phyloP scores from a whole-genome alignment of 768 basidiomycete genomes.

The Postia placenta region DNA sequence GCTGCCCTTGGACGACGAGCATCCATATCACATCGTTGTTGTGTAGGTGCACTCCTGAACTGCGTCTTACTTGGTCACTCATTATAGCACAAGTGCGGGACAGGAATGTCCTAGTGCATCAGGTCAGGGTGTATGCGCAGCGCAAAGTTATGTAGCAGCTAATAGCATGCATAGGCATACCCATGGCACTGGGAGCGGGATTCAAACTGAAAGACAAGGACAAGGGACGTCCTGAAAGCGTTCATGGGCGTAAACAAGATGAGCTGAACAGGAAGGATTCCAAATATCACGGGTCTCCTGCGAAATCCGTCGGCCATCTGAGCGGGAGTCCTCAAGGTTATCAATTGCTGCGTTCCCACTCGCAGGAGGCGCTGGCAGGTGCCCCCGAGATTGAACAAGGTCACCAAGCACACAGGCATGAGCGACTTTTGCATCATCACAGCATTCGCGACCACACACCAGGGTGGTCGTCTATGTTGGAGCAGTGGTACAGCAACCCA shows the following conservation, averaged over 20 bases:
- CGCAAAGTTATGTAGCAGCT: neutral
- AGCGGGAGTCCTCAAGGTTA: neutral
- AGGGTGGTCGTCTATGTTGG: conserved; percentile 75
- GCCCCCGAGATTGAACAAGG: neutral
- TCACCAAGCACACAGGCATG: conserved; percentile 12
- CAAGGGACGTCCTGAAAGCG: conserved; percentile 24
- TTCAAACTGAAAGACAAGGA: conserved; percentile 58
- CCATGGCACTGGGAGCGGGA: conserved; percentile 72
- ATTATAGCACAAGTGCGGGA: conserved; percentile 41
- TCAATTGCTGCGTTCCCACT: neutral
- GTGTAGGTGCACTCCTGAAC: conserved; percentile 41
- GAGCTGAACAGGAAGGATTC: neutral
- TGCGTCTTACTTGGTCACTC: conserved; percentile 6
- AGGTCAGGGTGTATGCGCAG: conserved; percentile 32
- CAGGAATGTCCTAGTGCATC: conserved; percentile 81
- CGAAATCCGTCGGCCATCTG: neutral
- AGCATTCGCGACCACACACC: conserved; percentile 19
- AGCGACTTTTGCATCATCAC: conserved; percentile 1
- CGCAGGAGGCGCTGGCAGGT: neutral
- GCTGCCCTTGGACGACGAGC: conserved; percentile 43
- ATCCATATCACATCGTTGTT: conserved; percentile 76
- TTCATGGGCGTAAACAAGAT: neutral
- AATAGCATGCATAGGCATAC: conserved; percentile 46
- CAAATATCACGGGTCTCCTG: neutral
- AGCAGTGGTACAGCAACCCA: conserved; percentile 56